Conservation (phyloP, 306 rosid species). For the Cucumis cinereus region DNA sequence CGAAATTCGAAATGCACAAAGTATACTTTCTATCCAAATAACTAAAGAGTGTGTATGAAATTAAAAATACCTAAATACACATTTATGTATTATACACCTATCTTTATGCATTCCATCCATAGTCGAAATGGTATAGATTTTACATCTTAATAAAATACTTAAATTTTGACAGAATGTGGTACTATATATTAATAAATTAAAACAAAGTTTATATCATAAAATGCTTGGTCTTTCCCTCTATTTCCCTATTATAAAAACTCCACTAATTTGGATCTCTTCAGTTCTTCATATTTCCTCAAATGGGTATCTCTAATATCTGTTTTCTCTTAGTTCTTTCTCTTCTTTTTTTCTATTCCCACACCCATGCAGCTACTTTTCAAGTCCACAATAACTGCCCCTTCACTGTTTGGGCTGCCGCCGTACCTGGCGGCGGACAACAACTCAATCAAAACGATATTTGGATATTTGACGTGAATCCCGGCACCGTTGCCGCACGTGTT, state of each 20-base stretch:
- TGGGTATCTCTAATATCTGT: not conserved
- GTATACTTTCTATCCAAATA: too few relatives aligned
- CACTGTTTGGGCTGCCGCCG: constrained; percentile 50
- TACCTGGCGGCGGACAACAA: constrained; percentile 37
- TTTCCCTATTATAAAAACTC: not conserved
- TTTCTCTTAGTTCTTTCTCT: not conserved
- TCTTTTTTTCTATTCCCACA: not conserved
- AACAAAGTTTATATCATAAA: not conserved
- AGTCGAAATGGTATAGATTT: too few relatives aligned
- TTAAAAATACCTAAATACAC: too few relatives aligned
- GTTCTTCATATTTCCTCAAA: not conserved
- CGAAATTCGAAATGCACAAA: too few relatives aligned
- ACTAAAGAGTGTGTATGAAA: too few relatives aligned
- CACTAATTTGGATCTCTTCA: not conserved
- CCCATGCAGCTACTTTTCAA: constrained; percentile 20
- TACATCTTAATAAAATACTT: too few relatives aligned
- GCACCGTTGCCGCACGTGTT: constrained; percentile 20
- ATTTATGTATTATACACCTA: too few relatives aligned
- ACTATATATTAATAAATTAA: too few relatives aligned
- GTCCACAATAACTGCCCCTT: constrained; percentile 35
- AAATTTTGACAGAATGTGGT: too few relatives aligned
- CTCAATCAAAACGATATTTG: constrained; percentile 24
- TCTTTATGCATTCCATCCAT: too few relatives aligned
- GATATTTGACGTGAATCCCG: constrained; percentile 21
- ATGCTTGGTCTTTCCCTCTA: not conserved